These are phyloP conservation scores for Phaeosphaeriaceae sp. DNA, from an alignment of 2,329 filamentous ascomycete species.

Conservation along the genomic window DNA sequence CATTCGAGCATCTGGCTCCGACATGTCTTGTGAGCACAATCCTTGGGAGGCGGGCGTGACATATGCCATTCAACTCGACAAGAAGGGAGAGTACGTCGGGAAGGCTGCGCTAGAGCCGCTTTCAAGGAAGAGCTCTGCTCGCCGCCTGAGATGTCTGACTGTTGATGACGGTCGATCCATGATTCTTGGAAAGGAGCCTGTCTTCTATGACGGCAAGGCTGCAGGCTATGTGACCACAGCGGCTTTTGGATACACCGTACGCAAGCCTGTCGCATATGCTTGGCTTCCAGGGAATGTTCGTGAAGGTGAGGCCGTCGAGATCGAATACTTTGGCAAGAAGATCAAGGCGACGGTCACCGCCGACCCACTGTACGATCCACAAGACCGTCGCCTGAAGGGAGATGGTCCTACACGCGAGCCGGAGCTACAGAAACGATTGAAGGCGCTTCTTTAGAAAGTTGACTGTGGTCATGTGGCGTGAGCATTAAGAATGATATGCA, in stretches of 20 bases:
- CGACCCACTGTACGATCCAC: conserved; percentile 60
- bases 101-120: conserved; percentile 57
- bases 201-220: conserved; percentile 58
- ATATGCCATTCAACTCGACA: conserved; percentile 58
- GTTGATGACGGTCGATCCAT: conserved; percentile 65
- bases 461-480: conserved; percentile 13
- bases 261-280: conserved; percentile 67
- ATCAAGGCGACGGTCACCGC: conserved; percentile 62
- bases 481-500: conserved; percentile 20
- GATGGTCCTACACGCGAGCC: conserved; percentile 26
- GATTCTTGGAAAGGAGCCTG: conserved; percentile 69
- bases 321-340: conserved; percentile 68
- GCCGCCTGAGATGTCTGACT: conserved; percentile 59
- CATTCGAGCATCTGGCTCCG: conserved; percentile 63
- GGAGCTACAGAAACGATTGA: conserved; percentile 30
- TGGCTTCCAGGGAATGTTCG: conserved; percentile 60
- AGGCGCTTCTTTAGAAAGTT: conserved; percentile 22
- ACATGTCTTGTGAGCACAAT: conserved; percentile 68
- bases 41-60: conserved; percentile 67
- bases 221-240: conserved; percentile 68
- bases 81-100: conserved; percentile 60
- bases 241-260: conserved; percentile 66
- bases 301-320: conserved; percentile 62
- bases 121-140: conserved; percentile 45
- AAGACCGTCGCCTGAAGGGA: conserved; percentile 47